phyloP scores from a whole-genome alignment of 2,329 filamentous ascomycete genomes.

The Zymoseptoria pseudotritici region DNA sequence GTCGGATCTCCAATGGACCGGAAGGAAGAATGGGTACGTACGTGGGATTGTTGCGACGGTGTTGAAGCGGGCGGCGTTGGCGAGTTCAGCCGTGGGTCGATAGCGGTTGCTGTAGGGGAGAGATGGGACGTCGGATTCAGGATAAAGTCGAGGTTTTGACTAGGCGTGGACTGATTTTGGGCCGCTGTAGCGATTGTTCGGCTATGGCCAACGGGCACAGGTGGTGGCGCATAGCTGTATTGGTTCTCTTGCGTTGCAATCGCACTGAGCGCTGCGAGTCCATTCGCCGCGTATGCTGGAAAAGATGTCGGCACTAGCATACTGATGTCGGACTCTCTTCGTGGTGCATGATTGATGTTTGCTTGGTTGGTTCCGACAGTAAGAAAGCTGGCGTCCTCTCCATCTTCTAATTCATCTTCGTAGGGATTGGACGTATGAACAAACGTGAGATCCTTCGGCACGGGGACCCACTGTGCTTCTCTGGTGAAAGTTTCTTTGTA shows the following conservation, averaged over 20 bases:
- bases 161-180: slow-evolving; percentile 9
- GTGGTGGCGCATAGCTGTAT: slow-evolving; percentile 30
- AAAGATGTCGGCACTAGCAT: background rate
- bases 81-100: slow-evolving; percentile 26
- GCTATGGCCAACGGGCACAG: slow-evolving; percentile 14
- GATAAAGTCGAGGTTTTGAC: slow-evolving; percentile 49
- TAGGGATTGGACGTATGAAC: slow-evolving; percentile 57
- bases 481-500: slow-evolving; percentile 60
- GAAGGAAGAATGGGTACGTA: slow-evolving; percentile 25
- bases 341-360: background rate
- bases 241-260: slow-evolving; percentile 39
- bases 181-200: background rate
- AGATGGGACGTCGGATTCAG: slow-evolving; percentile 40
- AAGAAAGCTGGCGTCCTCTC: background rate
- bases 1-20: slow-evolving; percentile 17
- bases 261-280: slow-evolving; percentile 48
- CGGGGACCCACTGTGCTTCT: slow-evolving; percentile 54
- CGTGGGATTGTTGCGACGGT: slow-evolving; percentile 15
- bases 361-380: background rate
- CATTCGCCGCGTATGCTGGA: slow-evolving; percentile 33
- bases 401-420: slow-evolving; percentile 36
- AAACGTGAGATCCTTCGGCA: slow-evolving; percentile 55
- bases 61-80: slow-evolving; percentile 11
- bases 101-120: slow-evolving; percentile 26
- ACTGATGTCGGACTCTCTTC: background rate